Base-by-base conservation (phyloP, 2,329 filamentous ascomycete genomes). In the Talaromyces islandicus region DNA sequence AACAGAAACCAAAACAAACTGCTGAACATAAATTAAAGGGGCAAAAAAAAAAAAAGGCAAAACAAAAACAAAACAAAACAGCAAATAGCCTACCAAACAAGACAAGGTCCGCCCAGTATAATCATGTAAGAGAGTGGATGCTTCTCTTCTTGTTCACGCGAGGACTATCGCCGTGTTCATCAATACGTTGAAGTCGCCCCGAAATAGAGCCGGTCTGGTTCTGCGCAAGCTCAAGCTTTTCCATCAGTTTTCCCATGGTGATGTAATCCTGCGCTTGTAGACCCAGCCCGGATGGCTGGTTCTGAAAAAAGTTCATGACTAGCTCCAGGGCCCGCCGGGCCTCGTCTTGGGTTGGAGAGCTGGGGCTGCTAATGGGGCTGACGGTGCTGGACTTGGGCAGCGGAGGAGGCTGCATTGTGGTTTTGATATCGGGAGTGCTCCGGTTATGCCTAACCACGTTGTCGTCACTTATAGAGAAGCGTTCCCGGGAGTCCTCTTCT, bases 301-400 rank as follows among this genome's bases (percentile, higher is more conserved):
- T 86, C 67, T 91, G 84, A 71, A 97, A 89, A 70, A 93, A 96
- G 62, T 78, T 88, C 71, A 96, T 83, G 21, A 97, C 85, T 2
- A 92, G 87, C 68, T 93, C 88, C 4, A 95, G 83, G 1, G 92
- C 93, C 56, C 86, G 83, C 43, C 90, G 84, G 4, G 92, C 92
- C 72, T 97, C 92, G 67, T 97, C 92, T 66, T 92, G 89, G 0
- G 88, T 91, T 0, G 89, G 89, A 1, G 88, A 89, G 29, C 76
- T 83, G 1, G 87, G 82, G 55, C 85, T 82, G 46, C 83, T 82
- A 62, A 84, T 78, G 41, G 85, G 78, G 35, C 77, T 79, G 12
- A 74, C 71, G 53, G 71, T 73, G 43, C 68, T 73, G 24, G 76
- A 76, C 59, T 72, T 74, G 54, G 73, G 74, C 52, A 72, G 65